phyloP scores from a whole-genome alignment of 208 protist genomes.

The Trypanosoma scelopori region DNA sequence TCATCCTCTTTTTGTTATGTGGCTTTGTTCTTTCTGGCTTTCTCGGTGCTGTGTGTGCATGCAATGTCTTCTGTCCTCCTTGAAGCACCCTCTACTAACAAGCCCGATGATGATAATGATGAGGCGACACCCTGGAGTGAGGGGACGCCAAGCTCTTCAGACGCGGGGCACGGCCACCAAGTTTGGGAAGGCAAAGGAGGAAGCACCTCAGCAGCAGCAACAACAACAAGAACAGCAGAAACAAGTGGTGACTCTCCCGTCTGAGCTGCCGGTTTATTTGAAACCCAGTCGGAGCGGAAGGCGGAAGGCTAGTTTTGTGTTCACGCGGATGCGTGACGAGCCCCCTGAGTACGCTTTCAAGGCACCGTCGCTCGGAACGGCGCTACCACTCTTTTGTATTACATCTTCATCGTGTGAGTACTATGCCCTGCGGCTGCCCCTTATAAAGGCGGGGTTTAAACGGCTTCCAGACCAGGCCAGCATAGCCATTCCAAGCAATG shows the following conservation, averaged over 20 bases:
- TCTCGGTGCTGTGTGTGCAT: background rate
- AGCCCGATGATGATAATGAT: conserved; percentile 5
- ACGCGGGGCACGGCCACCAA: too few relatives aligned
- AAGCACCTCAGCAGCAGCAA: background rate
- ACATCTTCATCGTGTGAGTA: conserved; percentile 91
- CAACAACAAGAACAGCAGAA: background rate
- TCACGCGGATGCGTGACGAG: conserved; percentile 69
- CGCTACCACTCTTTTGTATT: conserved; percentile 76
- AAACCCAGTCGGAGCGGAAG: conserved; percentile 61
- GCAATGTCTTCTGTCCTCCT: too few relatives aligned
- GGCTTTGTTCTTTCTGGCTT: background rate
- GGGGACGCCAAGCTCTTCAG: too few relatives aligned
- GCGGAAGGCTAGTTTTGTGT: conserved; percentile 78
- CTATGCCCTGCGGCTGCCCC: conserved; percentile 93
- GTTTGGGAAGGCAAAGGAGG: too few relatives aligned
- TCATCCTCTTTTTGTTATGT: background rate
- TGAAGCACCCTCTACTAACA: too few relatives aligned
- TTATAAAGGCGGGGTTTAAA: conserved; percentile 84
- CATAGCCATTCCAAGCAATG: conserved; percentile 46
- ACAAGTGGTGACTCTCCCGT: background rate
- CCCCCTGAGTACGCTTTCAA: conserved; percentile 25
- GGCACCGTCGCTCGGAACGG: conserved; percentile 48
- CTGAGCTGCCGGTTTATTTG: conserved; percentile 56
- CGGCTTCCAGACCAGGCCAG: conserved; percentile 36
- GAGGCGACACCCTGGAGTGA: background rate